Base-by-base conservation (phyloP, 2,329 filamentous ascomycete species). In the Trichoderma sp. region DNA sequence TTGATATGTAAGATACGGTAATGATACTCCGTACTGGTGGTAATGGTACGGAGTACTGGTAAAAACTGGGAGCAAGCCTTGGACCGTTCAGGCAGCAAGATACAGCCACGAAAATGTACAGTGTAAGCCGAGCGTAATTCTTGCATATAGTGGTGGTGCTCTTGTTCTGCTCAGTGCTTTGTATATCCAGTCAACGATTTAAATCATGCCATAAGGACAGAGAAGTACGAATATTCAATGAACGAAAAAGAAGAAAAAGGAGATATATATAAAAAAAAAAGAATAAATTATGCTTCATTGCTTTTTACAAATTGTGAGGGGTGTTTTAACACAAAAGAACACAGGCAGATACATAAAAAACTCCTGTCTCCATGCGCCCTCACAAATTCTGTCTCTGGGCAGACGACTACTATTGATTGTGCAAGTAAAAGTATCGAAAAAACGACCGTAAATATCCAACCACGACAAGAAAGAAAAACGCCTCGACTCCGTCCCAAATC, bases 401-500 rank as follows among this genome's bases (percentile, higher is more conserved):
- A 7, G 8, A 24, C 36, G 8, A 24, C 36, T 18, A 24, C 30
- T 65, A 26, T 60, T 53, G n/a, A n/a, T 60, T 53, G n/a, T 62
- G 70, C 30, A 72, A 32, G 43, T 36, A 51, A 24, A 21, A 51
- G 12, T n/a, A 51, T 43, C 39, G 39, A 24, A 53, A 53, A 51
- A 69, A 69, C 56, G 66, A 69, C 66, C 32, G 39, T 61, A 39
- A 57, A 43, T 70, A 65, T 69, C 71, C 73, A 73, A 72, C 72
- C 39, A 68, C 64, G 11, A 26, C 21, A 70, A 63, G 24, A 70
- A 64, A 70, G 73, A 75, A 73, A 73, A 53, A 53, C 75, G 74
- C 77, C 76, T 61, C 47, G 73, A 77, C 77, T 76, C 78, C 78
- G 68, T 72, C 73, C 74, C 74, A 65, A 61, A 61, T 71, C 62